phyloP scores from a whole-genome alignment of 2,329 filamentous ascomycete genomes.

The Blastomyces parvus region DNA sequence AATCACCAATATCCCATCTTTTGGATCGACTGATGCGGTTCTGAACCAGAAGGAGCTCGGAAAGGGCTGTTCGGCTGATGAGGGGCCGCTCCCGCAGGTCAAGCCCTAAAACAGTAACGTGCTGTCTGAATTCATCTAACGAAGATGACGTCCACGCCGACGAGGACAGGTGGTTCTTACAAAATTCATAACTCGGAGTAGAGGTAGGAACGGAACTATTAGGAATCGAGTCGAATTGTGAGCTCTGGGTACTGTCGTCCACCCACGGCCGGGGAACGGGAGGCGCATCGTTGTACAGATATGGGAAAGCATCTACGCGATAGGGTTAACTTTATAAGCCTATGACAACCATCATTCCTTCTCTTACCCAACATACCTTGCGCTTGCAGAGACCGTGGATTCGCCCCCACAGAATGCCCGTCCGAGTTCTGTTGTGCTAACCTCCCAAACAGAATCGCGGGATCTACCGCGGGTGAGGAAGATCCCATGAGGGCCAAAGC shows the following conservation, averaged over 20 bases:
- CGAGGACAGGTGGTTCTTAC: not conserved
- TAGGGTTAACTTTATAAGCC: not conserved
- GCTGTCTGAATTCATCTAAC: not conserved
- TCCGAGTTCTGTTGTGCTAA: conserved; percentile 20
- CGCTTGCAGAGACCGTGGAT: not conserved
- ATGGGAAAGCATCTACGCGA: not conserved
- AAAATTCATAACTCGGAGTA: not conserved
- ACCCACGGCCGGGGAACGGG: not conserved
- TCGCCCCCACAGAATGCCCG: not conserved
- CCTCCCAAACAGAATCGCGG: conserved; percentile 34
- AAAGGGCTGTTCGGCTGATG: conserved; percentile 14
- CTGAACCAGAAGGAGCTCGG: conserved; percentile 15
- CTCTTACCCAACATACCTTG: not conserved
- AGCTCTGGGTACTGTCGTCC: not conserved
- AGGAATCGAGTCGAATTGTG: not conserved
- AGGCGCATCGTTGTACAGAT: not conserved
- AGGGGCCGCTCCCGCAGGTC: not conserved
- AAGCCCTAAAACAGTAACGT: not conserved
- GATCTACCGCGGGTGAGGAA: conserved; percentile 26
- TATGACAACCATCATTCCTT: not conserved
- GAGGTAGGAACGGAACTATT: not conserved
- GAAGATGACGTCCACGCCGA: not conserved
- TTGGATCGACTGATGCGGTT: not conserved
- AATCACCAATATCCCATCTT: conserved; percentile 18
- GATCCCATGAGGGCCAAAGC: conserved; percentile 33